Evolutionary conservation across 345 rosid species (phyloP).

Genomic region (Camelina sativa): DNA sequence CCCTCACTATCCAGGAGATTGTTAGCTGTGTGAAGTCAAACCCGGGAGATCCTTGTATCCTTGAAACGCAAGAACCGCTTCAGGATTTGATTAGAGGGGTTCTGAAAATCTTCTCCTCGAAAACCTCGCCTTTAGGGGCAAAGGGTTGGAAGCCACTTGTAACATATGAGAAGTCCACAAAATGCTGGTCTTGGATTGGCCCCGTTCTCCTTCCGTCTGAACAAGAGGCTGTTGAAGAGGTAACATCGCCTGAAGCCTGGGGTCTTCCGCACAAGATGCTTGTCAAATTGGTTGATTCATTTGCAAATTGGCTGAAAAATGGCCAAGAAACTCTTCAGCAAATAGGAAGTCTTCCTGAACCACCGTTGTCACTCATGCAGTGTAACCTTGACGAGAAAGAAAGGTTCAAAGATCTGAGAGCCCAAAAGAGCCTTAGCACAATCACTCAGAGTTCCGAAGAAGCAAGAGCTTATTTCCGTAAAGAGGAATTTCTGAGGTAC

Average conservation of each 20-base stretch:
- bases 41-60: slow-evolving; percentile 95
- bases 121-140: slow-evolving; percentile 94
- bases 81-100: slow-evolving; percentile 96
- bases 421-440: slow-evolving; percentile 97
- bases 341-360: slow-evolving; percentile 96
- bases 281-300: slow-evolving; percentile 94
- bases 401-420: slow-evolving; percentile 95
- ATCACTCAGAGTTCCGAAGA: slow-evolving; percentile 83
- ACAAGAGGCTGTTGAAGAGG: slow-evolving; percentile 78
- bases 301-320: slow-evolving; percentile 96
- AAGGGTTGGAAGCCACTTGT: slow-evolving; percentile 97
- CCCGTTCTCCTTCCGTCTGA: slow-evolving; percentile 63
- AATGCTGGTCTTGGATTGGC: slow-evolving; percentile 95
- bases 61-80: slow-evolving; percentile 95
- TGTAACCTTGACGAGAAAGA: slow-evolving; percentile 92
- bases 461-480: slow-evolving; percentile 87
- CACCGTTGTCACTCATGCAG: slow-evolving; percentile 83
- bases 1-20: slow-evolving; percentile 88
- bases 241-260: slow-evolving; percentile 97
- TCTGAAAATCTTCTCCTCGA: slow-evolving; percentile 86
- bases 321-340: slow-evolving; percentile 94
- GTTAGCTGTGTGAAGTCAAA: slow-evolving; percentile 83
- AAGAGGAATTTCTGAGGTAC: slow-evolving; percentile 89
- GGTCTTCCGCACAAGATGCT: slow-evolving; percentile 91
- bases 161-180: slow-evolving; percentile 71